Evolutionary conservation across 2,329 filamentous ascomycete species (phyloP).

Genomic region (Aureobasidium zeae): DNA sequence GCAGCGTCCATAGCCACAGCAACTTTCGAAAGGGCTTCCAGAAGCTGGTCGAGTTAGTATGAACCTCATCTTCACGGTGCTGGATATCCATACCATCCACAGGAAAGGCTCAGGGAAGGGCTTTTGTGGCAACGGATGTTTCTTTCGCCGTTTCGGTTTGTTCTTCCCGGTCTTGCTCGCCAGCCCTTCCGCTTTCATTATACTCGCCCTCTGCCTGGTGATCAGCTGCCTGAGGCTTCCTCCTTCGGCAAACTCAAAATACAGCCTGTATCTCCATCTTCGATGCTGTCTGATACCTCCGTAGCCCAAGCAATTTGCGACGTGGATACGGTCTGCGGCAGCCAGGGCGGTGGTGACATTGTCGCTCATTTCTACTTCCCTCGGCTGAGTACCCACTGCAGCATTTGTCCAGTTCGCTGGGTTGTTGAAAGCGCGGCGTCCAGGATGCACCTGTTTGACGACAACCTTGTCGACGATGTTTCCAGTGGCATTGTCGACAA

Average conservation of each 20-base stretch:
- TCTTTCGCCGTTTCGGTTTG: no score
- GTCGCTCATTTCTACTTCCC: neutral
- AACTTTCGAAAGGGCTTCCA: neutral
- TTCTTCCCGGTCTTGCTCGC: neutral
- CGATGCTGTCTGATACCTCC: neutral
- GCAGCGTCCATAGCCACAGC: neutral
- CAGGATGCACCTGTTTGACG: neutral
- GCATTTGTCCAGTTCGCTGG: neutral
- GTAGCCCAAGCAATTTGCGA: neutral
- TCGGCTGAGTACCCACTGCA: neutral
- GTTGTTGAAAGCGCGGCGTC: neutral
- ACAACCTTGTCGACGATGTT: neutral
- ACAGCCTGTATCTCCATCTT: neutral
- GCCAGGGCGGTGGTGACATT: neutral
- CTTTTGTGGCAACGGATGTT: neutral
- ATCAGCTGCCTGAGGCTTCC: neutral
- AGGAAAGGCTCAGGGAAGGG: neutral
- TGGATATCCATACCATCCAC: no score
- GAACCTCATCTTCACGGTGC: no score
- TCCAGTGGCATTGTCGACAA: neutral
- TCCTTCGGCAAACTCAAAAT: neutral
- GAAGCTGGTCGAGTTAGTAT: no score
- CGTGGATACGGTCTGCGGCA: neutral
- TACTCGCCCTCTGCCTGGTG: neutral
- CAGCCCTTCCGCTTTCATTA: neutral